Evolutionary conservation across 805 yeast genomes (phyloP), one percentile per base, ranked within the genome.

Genomic region (Jamesozyma hellenica): DNA sequence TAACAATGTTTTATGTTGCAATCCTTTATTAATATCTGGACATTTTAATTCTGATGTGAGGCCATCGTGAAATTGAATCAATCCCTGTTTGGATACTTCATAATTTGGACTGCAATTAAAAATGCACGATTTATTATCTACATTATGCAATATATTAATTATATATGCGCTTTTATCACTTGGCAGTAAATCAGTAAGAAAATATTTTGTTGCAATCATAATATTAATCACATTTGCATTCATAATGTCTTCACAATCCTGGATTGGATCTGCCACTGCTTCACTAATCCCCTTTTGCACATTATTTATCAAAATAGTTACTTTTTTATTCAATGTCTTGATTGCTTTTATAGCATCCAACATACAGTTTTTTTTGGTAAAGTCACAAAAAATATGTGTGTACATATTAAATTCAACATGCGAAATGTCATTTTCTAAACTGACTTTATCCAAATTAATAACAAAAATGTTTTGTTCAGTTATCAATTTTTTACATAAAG

Each of bases 21-120:
- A 9, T 11, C 44, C 40, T 12, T 32, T 36, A 15, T 36, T 40
- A 7, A 34, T 28, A 14, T 38, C 31, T n/a, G 31, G 23, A 7
- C 36, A 21, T 11, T 39, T 32, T 4, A 47, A 32, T 27, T 55
- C 60, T 8, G 53, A 52, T 4, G 45, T 39, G 9, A 56, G 34
- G 1, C 53, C 47, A 39, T 56, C 58, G 37, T 53, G 56, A 32
- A 51, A 48, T 32, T 55, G 59, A 28, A 49, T 46, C 19, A 53
- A 27, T 6, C 50, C 57, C 7, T 49, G 45, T 32, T 53, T 53
- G 0, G 55, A 43, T 1, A 48, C 39, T 4, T 43, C 15, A 28
- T 46, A 51, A 29, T 14, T 33, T 21, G 34, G 17, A 4, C 13
- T 37, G n/a, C 8, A 18, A 12, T 15, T 17, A 18, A 15, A 12